Base-by-base conservation (phyloP, 2,329 filamentous ascomycete genomes). In the Epicoccum sorghinum region DNA sequence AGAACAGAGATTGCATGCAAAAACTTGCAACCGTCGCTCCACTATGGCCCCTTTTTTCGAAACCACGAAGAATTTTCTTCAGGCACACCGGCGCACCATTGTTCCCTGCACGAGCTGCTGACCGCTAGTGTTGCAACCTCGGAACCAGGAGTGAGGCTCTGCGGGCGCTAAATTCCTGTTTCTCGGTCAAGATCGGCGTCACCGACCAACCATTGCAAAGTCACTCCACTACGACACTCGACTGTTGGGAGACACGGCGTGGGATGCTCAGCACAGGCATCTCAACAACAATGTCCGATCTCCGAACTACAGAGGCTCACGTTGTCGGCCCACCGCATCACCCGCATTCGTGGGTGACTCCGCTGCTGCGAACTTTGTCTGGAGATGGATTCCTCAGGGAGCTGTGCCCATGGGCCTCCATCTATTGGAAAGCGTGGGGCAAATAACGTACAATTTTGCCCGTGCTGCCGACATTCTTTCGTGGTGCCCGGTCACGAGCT, bases 71-170 rank as follows among this genome's bases (percentile, higher is more conserved):
- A 57, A 45, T 55, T 53, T 59, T 59, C 46, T 32, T 54, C 52
- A 57, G 43, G 53, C 44, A 49, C 58, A 55, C 58, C 49, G 38
- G 36, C 49, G 38, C 45, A 35, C 36, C 18, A 29, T 41, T 39
- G 32, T 53, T 18, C 35, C 43, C 49, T 55, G 52, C 55, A 22
- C 33, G 47, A 40, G 44, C 38, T 55, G 56, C 52, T 62, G 59
- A 58, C 55, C 63, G 54, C 60, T 66, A 68, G 58, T 51, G 62
- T 58, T 62, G 57, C 55, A 61, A 65, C 54, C 41, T 65, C 60
- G 58, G 41, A 54, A 55, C 55, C 49, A 52, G 32, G 24, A 55
- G 56, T 62, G 53, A 59, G 58, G 57, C 54, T 51, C 38, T 50
- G 35, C 49, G 49, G 54, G 24, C 39, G 35, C 43, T 55, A 55